These are phyloP conservation scores for Plasmopara halstedii DNA, from an alignment of 352 stramenopile genomes.

Conservation along the genomic window DNA sequence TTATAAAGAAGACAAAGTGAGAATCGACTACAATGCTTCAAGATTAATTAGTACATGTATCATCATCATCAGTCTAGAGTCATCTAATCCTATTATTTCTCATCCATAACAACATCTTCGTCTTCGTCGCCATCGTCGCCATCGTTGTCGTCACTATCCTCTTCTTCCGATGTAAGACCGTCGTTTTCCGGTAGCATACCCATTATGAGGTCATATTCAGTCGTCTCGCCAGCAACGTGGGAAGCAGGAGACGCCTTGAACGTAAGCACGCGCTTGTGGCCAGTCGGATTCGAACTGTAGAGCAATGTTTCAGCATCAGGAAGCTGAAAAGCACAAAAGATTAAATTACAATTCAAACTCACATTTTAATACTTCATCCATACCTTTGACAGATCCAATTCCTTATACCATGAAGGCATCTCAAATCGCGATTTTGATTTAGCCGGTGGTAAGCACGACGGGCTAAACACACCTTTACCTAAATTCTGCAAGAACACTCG, in stretches of 20 bases:
- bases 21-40: conserved; percentile 11
- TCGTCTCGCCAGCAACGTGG: conserved; percentile 63
- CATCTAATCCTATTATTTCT: conserved; percentile 31
- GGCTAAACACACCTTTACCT: conserved; percentile 48
- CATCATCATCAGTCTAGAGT: conserved; percentile 5
- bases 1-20: not conserved
- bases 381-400: conserved; percentile 52
- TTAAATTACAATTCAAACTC: conserved; percentile 6
- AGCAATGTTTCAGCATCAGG: conserved; percentile 41
- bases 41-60: conserved; percentile 27
- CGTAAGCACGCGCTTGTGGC: conserved; percentile 45
- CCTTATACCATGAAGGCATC: conserved; percentile 54
- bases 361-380: not conserved
- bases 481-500: conserved; percentile 79
- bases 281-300: conserved; percentile 51
- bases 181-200: conserved; percentile 74
- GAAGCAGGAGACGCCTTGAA: conserved; percentile 41
- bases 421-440: conserved; percentile 85
- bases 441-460: conserved; percentile 52
- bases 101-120: conserved; percentile 17
- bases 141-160: conserved; percentile 23
- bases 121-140: conserved; percentile 40
- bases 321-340: conserved; percentile 23
- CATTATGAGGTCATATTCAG: conserved; percentile 77
- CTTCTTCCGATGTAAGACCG: conserved; percentile 47